A percentile compares a stretch with the other conserved stretches of the same genome.
Conservation (phyloP, 192 early-diverging fungal species). For the Coemansia sp. region DNA sequence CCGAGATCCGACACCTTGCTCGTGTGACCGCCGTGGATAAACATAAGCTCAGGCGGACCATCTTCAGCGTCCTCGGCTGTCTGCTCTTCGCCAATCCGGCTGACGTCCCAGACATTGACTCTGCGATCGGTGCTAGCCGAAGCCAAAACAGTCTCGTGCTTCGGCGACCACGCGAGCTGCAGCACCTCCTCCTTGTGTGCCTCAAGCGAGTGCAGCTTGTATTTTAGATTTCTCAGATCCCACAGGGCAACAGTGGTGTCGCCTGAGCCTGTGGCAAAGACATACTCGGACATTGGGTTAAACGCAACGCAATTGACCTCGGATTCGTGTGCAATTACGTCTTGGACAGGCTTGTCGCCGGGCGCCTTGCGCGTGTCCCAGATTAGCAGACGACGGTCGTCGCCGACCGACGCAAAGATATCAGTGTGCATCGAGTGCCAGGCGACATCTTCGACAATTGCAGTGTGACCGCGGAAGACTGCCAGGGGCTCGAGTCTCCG, state of each 20-base stretch:
- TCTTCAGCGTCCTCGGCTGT: slow-evolving; percentile 95
- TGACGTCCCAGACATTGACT: slow-evolving; percentile 93
- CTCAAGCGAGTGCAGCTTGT: slow-evolving; percentile 82
- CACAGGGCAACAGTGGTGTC: slow-evolving; percentile 93
- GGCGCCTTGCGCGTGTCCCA: slow-evolving; percentile 89
- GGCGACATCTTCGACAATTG: slow-evolving; percentile 94
- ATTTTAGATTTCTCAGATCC: slow-evolving; percentile 92
- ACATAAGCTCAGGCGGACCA: slow-evolving; percentile 96
- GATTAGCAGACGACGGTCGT: slow-evolving; percentile 89
- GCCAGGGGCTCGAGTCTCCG: slow-evolving; percentile 69
- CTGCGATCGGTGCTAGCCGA: slow-evolving; percentile 88
- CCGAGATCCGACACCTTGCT: slow-evolving; percentile 93
- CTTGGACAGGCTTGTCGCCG: slow-evolving; percentile 60
- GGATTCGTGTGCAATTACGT: slow-evolving; percentile 78
- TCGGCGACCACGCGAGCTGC: slow-evolving; percentile 91
- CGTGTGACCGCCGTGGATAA: slow-evolving; percentile 97
- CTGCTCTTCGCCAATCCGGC: slow-evolving; percentile 92
- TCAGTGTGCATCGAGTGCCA: slow-evolving; percentile 83
- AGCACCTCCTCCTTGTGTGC: slow-evolving; percentile 89
- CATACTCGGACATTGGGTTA: slow-evolving; percentile 84
- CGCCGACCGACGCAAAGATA: slow-evolving; percentile 95
- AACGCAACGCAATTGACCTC: slow-evolving; percentile 97
- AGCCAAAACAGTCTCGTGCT: slow-evolving; percentile 87
- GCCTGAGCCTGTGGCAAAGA: slow-evolving; percentile 91
- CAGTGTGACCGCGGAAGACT: slow-evolving; percentile 84